These are phyloP conservation scores for Bipolaris oryzae DNA, from an alignment of 2,329 filamentous ascomycete genomes.

Conservation along the genomic window DNA sequence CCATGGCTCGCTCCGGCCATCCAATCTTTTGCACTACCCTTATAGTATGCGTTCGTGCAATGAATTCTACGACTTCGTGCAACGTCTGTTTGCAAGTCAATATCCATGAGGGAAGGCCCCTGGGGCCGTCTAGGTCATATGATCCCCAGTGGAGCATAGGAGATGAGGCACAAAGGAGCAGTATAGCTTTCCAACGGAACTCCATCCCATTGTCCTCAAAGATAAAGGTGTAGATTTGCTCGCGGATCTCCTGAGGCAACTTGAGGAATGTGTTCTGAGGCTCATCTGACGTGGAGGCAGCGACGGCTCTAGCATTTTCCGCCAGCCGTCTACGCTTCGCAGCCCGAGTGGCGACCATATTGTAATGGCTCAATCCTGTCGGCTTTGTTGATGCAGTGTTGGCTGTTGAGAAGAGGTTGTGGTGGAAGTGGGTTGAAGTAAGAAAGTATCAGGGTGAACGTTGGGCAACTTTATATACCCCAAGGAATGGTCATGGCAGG, in stretches of 20 bases:
- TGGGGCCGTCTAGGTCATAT: neutral
- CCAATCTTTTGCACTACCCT: neutral
- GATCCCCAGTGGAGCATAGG: no score
- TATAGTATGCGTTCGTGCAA: neutral
- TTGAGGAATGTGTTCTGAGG: neutral
- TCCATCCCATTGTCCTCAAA: neutral
- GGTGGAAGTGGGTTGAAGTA: neutral
- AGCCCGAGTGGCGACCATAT: neutral
- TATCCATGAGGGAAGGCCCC: neutral
- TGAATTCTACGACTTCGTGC: neutral
- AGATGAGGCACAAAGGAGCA: neutral
- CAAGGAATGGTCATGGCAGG: no score
- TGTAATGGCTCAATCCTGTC: neutral
- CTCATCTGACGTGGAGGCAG: fast-evolving
- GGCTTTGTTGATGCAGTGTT: neutral
- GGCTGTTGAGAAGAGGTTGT: neutral
- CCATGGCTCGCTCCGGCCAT: neutral
- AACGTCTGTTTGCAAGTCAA: neutral
- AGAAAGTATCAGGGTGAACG: neutral
- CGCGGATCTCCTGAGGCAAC: neutral
- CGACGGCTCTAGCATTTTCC: neutral
- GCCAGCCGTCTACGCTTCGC: neutral
- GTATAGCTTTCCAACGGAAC: neutral
- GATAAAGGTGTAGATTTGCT: neutral
- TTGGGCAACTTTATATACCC: no score